Conservation (phyloP, 306 rosid genomes). For the Vigna reflexopilosa region DNA sequence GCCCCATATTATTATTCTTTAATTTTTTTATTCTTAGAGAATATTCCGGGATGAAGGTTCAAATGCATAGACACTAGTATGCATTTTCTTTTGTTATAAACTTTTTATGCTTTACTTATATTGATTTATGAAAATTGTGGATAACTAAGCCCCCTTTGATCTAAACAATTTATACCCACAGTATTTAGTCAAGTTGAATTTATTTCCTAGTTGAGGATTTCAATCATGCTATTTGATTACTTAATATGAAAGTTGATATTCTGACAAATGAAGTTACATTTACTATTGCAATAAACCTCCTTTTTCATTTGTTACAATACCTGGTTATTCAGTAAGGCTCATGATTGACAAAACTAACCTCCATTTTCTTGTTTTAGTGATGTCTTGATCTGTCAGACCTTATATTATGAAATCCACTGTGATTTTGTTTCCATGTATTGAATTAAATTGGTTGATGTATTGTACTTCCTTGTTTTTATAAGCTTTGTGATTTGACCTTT, state of each 20-base stretch:
- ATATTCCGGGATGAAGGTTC: background rate
- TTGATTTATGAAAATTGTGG: background rate
- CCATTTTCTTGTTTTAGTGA: conserved; percentile 18
- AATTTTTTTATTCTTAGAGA: background rate
- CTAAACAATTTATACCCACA: conserved; percentile 4
- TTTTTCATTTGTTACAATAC: background rate
- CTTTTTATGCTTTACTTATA: background rate
- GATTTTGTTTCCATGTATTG: conserved; percentile 9
- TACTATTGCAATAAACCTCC: background rate
- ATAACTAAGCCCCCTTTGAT: background rate
- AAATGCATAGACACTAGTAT: background rate
- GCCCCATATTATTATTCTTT: conserved; percentile 26
- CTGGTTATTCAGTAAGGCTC: background rate
- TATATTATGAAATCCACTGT: background rate
- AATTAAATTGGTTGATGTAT: conserved; percentile 22
- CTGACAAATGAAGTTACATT: conserved; percentile 16
- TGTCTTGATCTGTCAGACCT: conserved; percentile 22
- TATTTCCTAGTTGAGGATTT: conserved; percentile 7
- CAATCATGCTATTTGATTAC: background rate
- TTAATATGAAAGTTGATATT: conserved; percentile 15
- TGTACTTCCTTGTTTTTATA: conserved; percentile 23
- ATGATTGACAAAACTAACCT: background rate
- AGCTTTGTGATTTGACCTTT: conserved; percentile 24
- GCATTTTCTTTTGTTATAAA: conserved; percentile 17
- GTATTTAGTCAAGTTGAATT: conserved; percentile 12